phyloP scores from a whole-genome alignment of 1,284 basidiomycete species.

The Ceratobasidium sp. region DNA sequence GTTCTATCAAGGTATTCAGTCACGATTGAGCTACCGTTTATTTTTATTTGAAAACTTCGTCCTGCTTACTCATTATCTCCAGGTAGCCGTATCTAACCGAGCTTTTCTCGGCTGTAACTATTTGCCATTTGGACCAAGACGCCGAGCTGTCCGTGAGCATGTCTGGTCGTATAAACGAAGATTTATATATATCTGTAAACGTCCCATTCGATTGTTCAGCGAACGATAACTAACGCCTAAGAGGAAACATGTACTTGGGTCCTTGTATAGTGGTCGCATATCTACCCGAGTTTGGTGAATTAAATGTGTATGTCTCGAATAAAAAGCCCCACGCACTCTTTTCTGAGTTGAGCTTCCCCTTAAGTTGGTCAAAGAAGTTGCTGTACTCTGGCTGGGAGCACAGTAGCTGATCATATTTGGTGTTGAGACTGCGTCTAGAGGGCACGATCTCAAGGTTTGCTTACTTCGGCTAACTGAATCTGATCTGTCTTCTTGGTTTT shows the following conservation, averaged over 20 bases:
- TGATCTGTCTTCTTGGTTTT: background rate
- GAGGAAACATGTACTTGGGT: conserved; percentile 24
- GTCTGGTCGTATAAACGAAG: background rate
- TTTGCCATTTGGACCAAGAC: background rate
- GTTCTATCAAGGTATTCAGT: background rate
- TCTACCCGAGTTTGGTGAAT: background rate
- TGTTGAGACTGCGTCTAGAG: too few species aligned
- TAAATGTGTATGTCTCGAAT: background rate
- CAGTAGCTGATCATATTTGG: background rate
- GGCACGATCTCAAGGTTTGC: background rate
- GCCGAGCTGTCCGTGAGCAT: background rate
- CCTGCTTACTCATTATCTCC: background rate
- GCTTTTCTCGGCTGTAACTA: background rate
- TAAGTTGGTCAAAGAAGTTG: background rate
- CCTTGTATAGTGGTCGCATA: conserved; percentile 14
- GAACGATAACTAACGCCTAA: too few species aligned
- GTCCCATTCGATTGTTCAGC: too few species aligned
- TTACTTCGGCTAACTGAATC: background rate
- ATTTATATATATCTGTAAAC: conserved; percentile 18
- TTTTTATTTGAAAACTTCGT: too few species aligned
- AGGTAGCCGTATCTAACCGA: background rate
- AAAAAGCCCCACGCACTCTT: background rate
- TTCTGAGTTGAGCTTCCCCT: conserved; percentile 2
- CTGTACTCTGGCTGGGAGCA: conserved; percentile 6
- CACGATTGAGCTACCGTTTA: background rate